phyloP scores from a whole-genome alignment of 495 filamentous ascomycete species.

The Astrothelium subdiscretum region DNA sequence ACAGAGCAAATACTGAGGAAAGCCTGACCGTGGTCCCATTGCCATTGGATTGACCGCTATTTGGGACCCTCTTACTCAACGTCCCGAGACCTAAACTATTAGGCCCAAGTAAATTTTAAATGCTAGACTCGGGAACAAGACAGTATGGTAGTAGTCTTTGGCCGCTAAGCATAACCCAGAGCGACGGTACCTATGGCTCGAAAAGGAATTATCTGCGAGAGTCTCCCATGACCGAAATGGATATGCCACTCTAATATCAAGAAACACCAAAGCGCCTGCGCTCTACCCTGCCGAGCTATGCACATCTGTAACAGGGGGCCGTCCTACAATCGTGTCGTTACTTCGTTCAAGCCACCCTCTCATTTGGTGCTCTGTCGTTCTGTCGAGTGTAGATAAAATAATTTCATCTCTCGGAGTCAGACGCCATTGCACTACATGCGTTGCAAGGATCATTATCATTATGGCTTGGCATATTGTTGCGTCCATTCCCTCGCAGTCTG shows the following conservation, averaged over 20 bases:
- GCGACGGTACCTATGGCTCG: too few relatives aligned
- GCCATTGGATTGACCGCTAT: too few relatives aligned
- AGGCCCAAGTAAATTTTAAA: too few relatives aligned
- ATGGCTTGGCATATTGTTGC: constrained; percentile 53
- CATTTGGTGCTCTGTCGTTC: neutral
- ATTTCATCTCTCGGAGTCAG: neutral
- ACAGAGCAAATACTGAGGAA: too few relatives aligned
- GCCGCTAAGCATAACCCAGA: too few relatives aligned
- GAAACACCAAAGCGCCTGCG: neutral
- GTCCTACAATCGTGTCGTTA: neutral
- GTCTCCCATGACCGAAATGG: neutral
- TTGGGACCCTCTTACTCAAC: too few relatives aligned
- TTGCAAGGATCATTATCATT: neutral
- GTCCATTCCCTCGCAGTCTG: constrained; percentile 87
- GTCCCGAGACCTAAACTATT: too few relatives aligned
- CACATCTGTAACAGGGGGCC: neutral
- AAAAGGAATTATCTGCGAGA: too few relatives aligned
- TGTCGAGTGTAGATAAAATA: too few relatives aligned
- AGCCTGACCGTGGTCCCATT: too few relatives aligned
- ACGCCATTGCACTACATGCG: neutral
- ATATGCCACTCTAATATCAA: neutral
- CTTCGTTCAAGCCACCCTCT: neutral
- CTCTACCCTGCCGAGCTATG: neutral
- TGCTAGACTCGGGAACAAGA: too few relatives aligned
- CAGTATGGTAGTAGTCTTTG: too few relatives aligned